Evolutionary conservation across 2,329 filamentous ascomycete genomes (phyloP).

Genomic region (Colletotrichum endophyticum): DNA sequence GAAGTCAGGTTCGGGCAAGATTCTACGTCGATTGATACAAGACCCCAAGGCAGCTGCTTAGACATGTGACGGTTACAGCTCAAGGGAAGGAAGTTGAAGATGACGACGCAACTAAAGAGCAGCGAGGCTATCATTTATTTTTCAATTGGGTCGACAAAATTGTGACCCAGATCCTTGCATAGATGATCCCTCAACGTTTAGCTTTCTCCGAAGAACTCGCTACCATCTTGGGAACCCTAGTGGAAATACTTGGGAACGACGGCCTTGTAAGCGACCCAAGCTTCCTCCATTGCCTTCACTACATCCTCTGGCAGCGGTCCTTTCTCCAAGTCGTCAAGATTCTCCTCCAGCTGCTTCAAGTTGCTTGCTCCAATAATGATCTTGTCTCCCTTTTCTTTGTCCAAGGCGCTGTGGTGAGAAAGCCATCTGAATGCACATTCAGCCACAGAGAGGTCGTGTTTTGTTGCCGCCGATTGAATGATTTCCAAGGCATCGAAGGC

Average conservation of each 20-base stretch:
- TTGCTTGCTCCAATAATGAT: not conserved
- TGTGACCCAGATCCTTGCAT: too few species aligned
- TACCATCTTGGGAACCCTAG: not conserved
- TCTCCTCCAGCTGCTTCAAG: not conserved
- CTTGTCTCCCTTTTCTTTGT: not conserved
- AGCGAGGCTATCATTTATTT: fast-evolving
- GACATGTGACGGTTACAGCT: too few species aligned
- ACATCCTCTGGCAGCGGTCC: not conserved
- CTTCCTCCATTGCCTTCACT: not conserved
- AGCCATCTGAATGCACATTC: not conserved
- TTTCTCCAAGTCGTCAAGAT: not conserved
- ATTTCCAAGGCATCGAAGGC: not conserved
- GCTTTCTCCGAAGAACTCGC: fast-evolving
- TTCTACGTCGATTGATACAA: not conserved
- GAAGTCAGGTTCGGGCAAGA: not conserved
- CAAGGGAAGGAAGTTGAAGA: fast-evolving
- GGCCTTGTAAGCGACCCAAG: not conserved
- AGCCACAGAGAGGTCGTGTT: not conserved
- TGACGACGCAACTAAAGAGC: fast-evolving
- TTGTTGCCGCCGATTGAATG: not conserved
- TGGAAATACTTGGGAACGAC: not conserved
- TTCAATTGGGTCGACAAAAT: too few species aligned
- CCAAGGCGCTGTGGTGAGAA: not conserved
- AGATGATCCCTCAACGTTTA: fast-evolving
- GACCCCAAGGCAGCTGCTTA: not conserved